Conservation (phyloP, 495 filamentous ascomycete species). For the Usnea hakonensis region DNA sequence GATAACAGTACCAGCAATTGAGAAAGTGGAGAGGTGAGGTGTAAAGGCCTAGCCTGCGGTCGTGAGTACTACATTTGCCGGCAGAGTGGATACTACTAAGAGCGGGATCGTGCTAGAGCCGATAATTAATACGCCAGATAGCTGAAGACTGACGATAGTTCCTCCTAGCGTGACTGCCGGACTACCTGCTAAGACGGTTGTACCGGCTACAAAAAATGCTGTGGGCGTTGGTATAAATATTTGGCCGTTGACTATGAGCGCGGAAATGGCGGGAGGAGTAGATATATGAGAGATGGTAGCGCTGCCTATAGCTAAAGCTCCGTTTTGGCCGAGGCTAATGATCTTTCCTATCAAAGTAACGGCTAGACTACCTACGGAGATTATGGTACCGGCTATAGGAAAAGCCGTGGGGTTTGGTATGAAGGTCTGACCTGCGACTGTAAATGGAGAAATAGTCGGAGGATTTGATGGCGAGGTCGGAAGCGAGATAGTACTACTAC, state of each 20-base stretch:
- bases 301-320: not conserved
- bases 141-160: constrained; percentile 1
- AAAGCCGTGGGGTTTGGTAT: not conserved
- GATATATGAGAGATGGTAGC: not conserved
- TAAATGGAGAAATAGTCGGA: not conserved
- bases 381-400: not conserved
- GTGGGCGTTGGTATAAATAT: not conserved
- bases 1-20: too few relatives aligned
- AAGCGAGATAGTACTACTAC: not conserved
- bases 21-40: not conserved
- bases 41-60: too few relatives aligned
- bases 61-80: too few relatives aligned
- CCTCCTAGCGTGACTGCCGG: constrained; percentile 4
- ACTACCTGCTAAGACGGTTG: constrained; percentile 8
- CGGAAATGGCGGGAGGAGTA: not conserved
- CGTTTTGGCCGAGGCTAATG: not conserved
- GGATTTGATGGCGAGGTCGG: not conserved
- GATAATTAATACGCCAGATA: not conserved
- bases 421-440: constrained; percentile 3
- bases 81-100: too few relatives aligned
- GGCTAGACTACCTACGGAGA: not conserved
- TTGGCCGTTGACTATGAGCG: not conserved
- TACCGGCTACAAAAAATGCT: not conserved
- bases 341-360: not conserved
- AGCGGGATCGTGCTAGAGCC: not conserved